Evolutionary conservation across 768 basidiomycete genomes (phyloP), one percentile per base, ranked within the genome.

Genomic region (Xerocomellus chrysenteron): DNA sequence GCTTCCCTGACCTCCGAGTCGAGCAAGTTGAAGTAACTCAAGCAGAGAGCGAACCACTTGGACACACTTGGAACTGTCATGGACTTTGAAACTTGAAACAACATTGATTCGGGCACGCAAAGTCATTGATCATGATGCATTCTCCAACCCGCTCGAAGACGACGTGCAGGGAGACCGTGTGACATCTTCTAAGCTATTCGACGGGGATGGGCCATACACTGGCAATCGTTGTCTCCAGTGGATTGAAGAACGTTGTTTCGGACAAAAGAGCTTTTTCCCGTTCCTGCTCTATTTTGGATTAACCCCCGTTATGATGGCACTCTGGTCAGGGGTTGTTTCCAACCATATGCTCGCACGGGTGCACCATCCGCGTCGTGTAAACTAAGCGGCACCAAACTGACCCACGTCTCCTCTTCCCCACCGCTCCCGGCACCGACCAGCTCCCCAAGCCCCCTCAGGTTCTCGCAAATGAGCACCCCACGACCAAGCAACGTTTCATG

Each of bases 311-410:
- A 28, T 32, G 32, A 11, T 11, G 32, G 43, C 14, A 11, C 43
- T 19, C 43, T 16, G 12, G 21, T 50, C 16, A 13, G 5, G 8
- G 17, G 26, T 47, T 59, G 55, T 47, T 42, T 67, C 81, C 80
- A 84, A 9, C 83, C 88, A 57, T 83, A 83, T 5, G 87, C 89
- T 58, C 88, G 78, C n/a, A 88, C 74, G 1, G 88, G 88, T 14
- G 86, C 85, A 5, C 85, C 88, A 64, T 91, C 89, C 24, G 79
- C 76, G 1, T 76, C 80, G 5, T 72, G 73, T n/a, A 90, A 52
- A 24, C 75, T 82, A 48, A 91, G 65, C 0, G 88, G 88, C 39
- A 84, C 65, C 51, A 90, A 65, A 52, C 80, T 82, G 36, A 87
- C 80, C 52, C 76, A 72, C 65, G 74, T 78, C 21, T 71, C 67